Conservation (phyloP, 1,284 basidiomycete species). For the Moniliella sp. region DNA sequence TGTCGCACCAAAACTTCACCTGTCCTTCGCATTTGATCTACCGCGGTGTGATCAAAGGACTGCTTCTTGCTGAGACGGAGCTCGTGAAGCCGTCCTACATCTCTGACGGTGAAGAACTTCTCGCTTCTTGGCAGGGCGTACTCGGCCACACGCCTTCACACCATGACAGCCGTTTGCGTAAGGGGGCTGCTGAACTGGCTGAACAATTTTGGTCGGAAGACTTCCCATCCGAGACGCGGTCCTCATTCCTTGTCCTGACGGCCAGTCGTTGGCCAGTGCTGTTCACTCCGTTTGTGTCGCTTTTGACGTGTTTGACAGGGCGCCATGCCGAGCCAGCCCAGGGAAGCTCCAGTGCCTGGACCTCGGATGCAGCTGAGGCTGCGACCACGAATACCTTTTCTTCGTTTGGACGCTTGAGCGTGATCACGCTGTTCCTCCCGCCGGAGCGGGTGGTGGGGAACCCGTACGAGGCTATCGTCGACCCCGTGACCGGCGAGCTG, state of each 20-base stretch:
- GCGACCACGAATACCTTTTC: conserved; percentile 44
- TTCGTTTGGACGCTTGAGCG: conserved; percentile 49
- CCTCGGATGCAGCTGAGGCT: conserved; percentile 37
- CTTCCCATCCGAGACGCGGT: conserved; percentile 40
- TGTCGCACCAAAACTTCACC: conserved; percentile 3
- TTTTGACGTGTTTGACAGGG: conserved; percentile 54
- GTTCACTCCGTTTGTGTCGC: conserved; percentile 46
- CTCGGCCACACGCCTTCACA: conserved; percentile 43
- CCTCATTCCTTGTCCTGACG: conserved; percentile 56
- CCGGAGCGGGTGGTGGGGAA: conserved; percentile 40
- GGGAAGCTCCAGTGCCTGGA: conserved; percentile 3
- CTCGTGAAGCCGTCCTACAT: conserved; percentile 47
- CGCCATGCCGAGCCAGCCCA: conserved; percentile 4
- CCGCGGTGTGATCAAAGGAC: conserved; percentile 58
- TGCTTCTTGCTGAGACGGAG: conserved; percentile 46
- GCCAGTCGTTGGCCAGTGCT: conserved; percentile 60
- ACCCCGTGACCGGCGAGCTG: conserved; percentile 40
- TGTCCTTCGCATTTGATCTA: conserved; percentile 56
- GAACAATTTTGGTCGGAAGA: conserved; percentile 56
- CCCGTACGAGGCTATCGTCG: conserved; percentile 50
- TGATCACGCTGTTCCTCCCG: conserved; percentile 54
- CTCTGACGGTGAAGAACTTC: conserved; percentile 43
- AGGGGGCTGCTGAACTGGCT: conserved; percentile 52
- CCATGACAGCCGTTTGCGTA: neutral
- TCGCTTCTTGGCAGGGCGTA: conserved; percentile 58